Evolutionary conservation across 2,329 filamentous ascomycete genomes (phyloP), one percentile per base, ranked within the genome.

Genomic region (Lecanicillium sp.): DNA sequence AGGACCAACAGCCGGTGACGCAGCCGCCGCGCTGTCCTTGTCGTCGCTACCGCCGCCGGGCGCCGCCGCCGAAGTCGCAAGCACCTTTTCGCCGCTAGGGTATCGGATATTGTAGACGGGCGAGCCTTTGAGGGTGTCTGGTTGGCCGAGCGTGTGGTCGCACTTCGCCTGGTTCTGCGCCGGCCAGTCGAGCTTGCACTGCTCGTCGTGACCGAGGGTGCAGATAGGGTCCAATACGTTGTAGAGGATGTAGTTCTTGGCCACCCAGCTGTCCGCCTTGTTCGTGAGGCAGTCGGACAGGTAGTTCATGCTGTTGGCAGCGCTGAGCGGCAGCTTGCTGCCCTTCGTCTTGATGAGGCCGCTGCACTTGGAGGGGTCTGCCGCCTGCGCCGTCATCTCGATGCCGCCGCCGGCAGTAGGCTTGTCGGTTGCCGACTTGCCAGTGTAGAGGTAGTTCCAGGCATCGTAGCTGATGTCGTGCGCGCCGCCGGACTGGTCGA

Each of bases 281-380:
- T 62, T 56, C 30, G 56, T 64, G 29, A 74, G 61, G 52, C 74
- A 78, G 53, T 62, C 68, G 10, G 62, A 62, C n/a, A 78, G 58
- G 47, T 68, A 78, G 56, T 77, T 74, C 67, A 77, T 75, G 65
- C 69, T 72, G 60, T 76, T 77, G 49, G 72, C 58, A 1, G 74
- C 75, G 57, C 69, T 67, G 48, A 73, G 63, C 0, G 70, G 67
- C 17, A 73, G 54, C 51, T 59, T 66, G 47, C 59, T 53, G 41
- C 59, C 62, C 23, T 66, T 56, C 9, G 73, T 73, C 32, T 69
- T 55, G 52, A 80, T 67, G n/a, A 81, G 66, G 41, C 62, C 57
- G 11, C 61, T 60, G 63, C 78, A 81, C 23, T 72, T 63, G 50
- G 61, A 64, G 21, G 69, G 66, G 49, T 67, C 66, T 27, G 71